A percentile compares a stretch with the other conserved stretches of the same genome.
phyloP scores from a whole-genome alignment of 176 grass and related monocot genomes.

The Phyllostachys edulis region DNA sequence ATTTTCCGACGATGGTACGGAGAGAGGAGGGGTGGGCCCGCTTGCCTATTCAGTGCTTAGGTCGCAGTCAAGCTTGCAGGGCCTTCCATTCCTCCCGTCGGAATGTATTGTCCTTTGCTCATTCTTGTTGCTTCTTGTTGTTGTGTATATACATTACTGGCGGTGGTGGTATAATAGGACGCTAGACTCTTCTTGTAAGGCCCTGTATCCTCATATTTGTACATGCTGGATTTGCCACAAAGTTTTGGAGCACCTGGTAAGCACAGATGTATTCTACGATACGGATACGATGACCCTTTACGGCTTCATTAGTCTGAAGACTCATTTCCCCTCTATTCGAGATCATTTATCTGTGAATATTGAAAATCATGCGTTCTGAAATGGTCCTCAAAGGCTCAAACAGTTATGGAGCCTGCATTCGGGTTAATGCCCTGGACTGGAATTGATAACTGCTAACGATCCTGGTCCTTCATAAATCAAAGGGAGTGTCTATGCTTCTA shows the following conservation, averaged over 20 bases:
- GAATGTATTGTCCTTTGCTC: neutral
- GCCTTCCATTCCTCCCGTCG: neutral
- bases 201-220: neutral
- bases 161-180: neutral
- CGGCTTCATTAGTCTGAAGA: neutral
- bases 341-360: neutral
- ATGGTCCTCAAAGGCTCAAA: neutral
- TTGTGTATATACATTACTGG: neutral
- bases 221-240: neutral
- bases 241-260: neutral
- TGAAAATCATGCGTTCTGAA: neutral
- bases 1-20: slow-evolving; percentile 18
- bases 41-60: neutral
- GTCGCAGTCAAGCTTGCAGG: neutral
- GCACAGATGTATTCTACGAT: neutral
- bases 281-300: neutral
- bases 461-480: neutral
- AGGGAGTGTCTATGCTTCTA: too few relatives aligned
- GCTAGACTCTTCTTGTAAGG: neutral
- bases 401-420: too few relatives aligned
- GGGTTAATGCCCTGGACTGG: neutral
- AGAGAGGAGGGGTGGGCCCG: neutral
- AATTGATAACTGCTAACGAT: neutral
- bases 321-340: neutral
- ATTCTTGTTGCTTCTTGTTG: neutral